Base-by-base conservation (phyloP, 202 grass and related monocot species). In the Panicum hallii region DNA sequence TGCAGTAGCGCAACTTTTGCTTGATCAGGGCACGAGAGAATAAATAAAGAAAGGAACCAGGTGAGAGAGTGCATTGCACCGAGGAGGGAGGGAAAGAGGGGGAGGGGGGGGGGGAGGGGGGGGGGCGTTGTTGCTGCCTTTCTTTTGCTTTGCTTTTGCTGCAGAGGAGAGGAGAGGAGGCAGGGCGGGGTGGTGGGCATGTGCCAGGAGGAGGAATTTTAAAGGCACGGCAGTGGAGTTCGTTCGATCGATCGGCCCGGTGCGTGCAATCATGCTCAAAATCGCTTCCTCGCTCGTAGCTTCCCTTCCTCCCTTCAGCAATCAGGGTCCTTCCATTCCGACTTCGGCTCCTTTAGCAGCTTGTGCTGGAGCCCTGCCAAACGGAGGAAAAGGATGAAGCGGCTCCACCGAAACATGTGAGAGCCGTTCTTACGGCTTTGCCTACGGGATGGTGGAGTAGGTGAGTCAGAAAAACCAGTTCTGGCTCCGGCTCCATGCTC, bases 201-300 rank as follows among this genome's bases (percentile, higher is more conserved):
- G 89, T 91, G 85, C 72, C 67, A 83, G 78, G 58, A 46, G 54
- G 54, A 11, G 46, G 74, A 38, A 36, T 79, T 90, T 83, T 86
- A 42, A 90, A 77, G 68, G 42, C 77, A 16, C 57, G 38, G 40
- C 84, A 42, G 67, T 87, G 79, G 55, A 60, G 46, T 75, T 28
- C 63, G 16, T 1, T 32, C 43, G 67, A 3, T 26, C 43, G 50
- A 63, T 62, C 72, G 7, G 36, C 36, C 20, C 11, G 34, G 20
- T 26, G 32, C 45, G 71, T 47, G 76, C 85, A 81, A 87, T 90
- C 68, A 90, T 90, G 83, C 85, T 60, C 4, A 1, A 80, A 86
- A 74, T 57, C 47, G 46, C 12, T 74, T 80, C 82, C 13, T 23
- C 22, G 20, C 15, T 81, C 80, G 77, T 64, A 54, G 43, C 52